Base-by-base conservation (phyloP, 2,329 filamentous ascomycete species). In the Fusarium sp. region DNA sequence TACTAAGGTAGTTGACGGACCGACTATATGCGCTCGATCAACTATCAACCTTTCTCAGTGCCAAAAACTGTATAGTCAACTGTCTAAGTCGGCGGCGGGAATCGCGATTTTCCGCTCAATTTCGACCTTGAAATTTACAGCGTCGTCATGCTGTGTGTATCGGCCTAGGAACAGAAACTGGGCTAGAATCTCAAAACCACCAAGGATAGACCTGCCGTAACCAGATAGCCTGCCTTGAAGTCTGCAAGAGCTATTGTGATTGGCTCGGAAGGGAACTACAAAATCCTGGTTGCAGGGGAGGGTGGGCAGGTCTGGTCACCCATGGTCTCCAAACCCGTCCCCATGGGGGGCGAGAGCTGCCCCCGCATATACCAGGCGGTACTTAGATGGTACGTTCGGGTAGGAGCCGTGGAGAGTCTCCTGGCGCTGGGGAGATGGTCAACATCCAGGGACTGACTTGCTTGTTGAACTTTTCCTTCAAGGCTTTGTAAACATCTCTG, bases 301-400 rank as follows among this genome's bases (percentile, higher is more conserved):
- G 27, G 44, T 68, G 57, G 57, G 54, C 47, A 55, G 36, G 50
- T 45, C 55, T 65, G 39, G 56, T 36, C 46, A 29, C 57, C 31
- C 31, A 47, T n/a, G 54, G 73, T 76, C 75, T 75, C 71, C 75
- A 75, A 76, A 77, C 54, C 68, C 27, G 27, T 27, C 65, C 61
- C 65, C 57, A 46, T 50, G 44, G 63, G 62, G 62, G 65, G 61
- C 64, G 31, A 63, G 50, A 38, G 64, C 44, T 68, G 39, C 57
- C 65, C 65, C 65, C 65, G 65, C 55, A 64, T 62, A 47, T 71
- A 65, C 54, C 35, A 31, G 17, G 45, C 53, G 67, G 67, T 70
- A 70, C 67, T 70, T 70, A n/a, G n/a, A 17, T 25, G 44, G 49
- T 70, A 59, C 53, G 31, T 18, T 54, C 27, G 44, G 50, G 35